Evolutionary conservation across 345 rosid species (phyloP).

Genomic region (Dipteronia dyeriana): DNA sequence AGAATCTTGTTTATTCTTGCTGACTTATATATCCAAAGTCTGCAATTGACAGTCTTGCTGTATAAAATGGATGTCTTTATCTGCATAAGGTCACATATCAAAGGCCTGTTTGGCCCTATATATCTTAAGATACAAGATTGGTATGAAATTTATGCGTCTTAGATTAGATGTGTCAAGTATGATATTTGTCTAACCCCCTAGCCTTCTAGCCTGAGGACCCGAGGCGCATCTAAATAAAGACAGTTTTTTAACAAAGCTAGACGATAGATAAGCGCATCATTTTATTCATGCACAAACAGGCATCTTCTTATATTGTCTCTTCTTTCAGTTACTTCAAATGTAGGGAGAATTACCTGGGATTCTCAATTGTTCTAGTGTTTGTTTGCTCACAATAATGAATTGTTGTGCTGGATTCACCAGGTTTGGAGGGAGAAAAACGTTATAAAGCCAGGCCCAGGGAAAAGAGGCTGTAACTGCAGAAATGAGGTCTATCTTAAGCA

Average conservation of each 20-base stretch:
- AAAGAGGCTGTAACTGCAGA: slow-evolving; percentile 93
- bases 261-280: neutral
- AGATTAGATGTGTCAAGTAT: neutral
- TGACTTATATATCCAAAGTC: neutral
- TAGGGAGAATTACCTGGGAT: neutral
- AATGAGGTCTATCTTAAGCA: slow-evolving; percentile 97
- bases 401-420: slow-evolving; percentile 36
- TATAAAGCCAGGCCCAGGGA: slow-evolving; percentile 92
- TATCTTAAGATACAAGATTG: neutral
- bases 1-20: slow-evolving; percentile 11
- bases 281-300: neutral
- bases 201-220: neutral
- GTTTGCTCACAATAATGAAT: slow-evolving; percentile 5
- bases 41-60: neutral
- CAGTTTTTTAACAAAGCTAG: neutral
- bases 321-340: neutral
- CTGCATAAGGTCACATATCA: neutral
- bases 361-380: neutral
- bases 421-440: slow-evolving; percentile 98
- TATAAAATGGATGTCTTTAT: neutral
- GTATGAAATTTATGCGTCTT: neutral
- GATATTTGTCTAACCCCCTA: neutral
- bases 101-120: neutral
- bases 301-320: neutral
- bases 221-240: neutral